A percentile compares a stretch with the other conserved stretches of the same genome.
phyloP scores from a whole-genome alignment of 2,329 filamentous ascomycete genomes.

The Fusarium sp. region DNA sequence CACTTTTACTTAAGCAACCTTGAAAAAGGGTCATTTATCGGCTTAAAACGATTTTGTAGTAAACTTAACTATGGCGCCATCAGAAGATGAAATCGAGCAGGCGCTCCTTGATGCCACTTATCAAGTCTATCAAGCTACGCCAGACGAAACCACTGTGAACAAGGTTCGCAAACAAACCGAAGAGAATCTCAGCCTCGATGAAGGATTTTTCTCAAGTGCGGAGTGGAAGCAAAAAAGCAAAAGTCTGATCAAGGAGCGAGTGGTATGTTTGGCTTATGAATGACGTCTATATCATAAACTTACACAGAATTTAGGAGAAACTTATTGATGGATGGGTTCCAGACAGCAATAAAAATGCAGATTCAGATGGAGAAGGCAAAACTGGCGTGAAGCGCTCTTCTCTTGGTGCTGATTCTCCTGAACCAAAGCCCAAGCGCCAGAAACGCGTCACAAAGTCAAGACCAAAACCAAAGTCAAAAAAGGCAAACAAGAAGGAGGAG shows the following conservation, averaged over 20 bases:
- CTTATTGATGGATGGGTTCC: conserved; percentile 50
- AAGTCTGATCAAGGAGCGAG: conserved; percentile 61
- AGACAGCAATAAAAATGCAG: conserved; percentile 37
- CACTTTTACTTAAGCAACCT: background rate
- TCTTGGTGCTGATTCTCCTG: conserved; percentile 48
- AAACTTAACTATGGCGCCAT: conserved; percentile 51
- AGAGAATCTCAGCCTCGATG: conserved; percentile 57
- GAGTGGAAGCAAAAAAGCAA: conserved; percentile 71
- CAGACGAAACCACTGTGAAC: conserved; percentile 65
- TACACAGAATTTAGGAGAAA: conserved; percentile 44
- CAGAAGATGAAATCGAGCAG: conserved; percentile 54
- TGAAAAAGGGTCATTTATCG: background rate
- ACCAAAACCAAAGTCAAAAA: conserved; percentile 43
- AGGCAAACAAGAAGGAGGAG: conserved; percentile 35
- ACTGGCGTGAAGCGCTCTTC: conserved; percentile 49
- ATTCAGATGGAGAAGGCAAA: conserved; percentile 39
- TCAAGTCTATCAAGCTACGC: conserved; percentile 55
- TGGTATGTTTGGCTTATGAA: conserved; percentile 55
- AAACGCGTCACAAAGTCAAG: conserved; percentile 48
- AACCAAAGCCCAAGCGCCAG: conserved; percentile 53
- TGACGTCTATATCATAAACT: background rate
- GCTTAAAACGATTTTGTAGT: background rate
- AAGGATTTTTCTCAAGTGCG: conserved; percentile 59
- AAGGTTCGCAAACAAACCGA: conserved; percentile 64
- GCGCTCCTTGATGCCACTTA: conserved; percentile 59